Percentiles rank a stretch among this genome's conserved stretches.
Conservation (phyloP, 441 rosid species). For the Cnidoscolus chayamansa region DNA sequence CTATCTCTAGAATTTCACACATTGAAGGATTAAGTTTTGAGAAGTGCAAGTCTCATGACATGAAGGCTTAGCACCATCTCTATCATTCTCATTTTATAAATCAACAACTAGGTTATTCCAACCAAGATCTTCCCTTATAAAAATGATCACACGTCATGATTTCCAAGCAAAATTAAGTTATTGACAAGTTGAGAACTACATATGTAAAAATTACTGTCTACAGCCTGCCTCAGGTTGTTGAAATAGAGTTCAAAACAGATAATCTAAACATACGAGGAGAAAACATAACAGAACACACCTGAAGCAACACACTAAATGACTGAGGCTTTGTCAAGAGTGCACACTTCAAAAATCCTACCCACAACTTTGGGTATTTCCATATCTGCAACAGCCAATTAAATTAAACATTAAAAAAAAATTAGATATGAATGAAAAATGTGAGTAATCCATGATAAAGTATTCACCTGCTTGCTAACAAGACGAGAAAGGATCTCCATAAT, state of each 20-base stretch:
- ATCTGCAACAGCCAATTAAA: slow-evolving; percentile 51
- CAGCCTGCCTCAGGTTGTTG: neutral
- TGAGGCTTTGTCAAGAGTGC: slow-evolving; percentile 86
- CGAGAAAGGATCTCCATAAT: slow-evolving; percentile 96
- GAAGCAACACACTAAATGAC: slow-evolving; percentile 86
- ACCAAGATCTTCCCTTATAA: neutral
- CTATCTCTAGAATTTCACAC: neutral
- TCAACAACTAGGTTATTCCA: neutral
- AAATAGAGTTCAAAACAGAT: neutral
- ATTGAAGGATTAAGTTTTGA: neutral
- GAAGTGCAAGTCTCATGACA: neutral
- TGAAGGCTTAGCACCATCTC: neutral
- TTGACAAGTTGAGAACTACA: neutral
- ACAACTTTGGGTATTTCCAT: slow-evolving; percentile 96
- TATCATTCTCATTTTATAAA: neutral
- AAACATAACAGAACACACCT: slow-evolving; percentile 45
- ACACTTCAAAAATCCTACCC: slow-evolving; percentile 99
- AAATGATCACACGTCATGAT: neutral
- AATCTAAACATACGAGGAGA: neutral
- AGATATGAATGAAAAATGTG: slow-evolving; percentile 1
- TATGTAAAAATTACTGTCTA: neutral
- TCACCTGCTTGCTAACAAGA: slow-evolving; percentile 93
- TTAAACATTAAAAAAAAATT: slow-evolving; percentile 9
- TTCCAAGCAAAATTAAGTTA: neutral
- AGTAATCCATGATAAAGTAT: slow-evolving; percentile 25